Conservation (phyloP, 805 yeast species). For the Metschnikowia amazonensis region DNA sequence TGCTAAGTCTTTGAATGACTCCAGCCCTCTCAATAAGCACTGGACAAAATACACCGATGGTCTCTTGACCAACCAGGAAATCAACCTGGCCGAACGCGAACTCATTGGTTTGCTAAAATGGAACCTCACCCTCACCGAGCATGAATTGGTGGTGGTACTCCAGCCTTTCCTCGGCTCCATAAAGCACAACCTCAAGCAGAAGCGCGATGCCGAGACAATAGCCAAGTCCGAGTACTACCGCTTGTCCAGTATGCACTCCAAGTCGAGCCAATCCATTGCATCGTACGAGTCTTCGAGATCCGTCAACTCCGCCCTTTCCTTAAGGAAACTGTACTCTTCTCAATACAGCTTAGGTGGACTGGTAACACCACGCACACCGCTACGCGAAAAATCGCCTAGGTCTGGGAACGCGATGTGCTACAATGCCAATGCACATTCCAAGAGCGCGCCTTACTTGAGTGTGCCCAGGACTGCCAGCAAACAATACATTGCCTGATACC, state of each 20-base stretch:
- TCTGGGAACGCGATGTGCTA: slow-evolving; percentile 8
- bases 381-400: slow-evolving; percentile 13
- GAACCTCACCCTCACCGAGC: slow-evolving; percentile 69
- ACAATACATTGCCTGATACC: slow-evolving; percentile 1
- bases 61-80: slow-evolving; percentile 67
- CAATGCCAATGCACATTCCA: background rate
- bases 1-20: slow-evolving; percentile 91
- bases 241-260: slow-evolving; percentile 16
- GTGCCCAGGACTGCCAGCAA: background rate
- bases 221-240: slow-evolving; percentile 19
- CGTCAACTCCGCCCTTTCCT: slow-evolving; percentile 13
- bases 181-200: slow-evolving; percentile 32
- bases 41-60: slow-evolving; percentile 95
- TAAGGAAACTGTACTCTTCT: slow-evolving; percentile 12
- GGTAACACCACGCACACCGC: slow-evolving; percentile 13
- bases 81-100: slow-evolving; percentile 89
- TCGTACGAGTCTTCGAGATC: slow-evolving; percentile 14
- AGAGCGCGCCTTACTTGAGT: slow-evolving; percentile 2
- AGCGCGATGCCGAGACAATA: slow-evolving; percentile 12
- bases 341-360: slow-evolving; percentile 12
- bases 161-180: slow-evolving; percentile 76
- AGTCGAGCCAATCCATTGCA: slow-evolving; percentile 16
- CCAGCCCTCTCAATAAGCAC: slow-evolving; percentile 92
- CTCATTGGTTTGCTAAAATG: slow-evolving; percentile 77
- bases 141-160: slow-evolving; percentile 65